Conservation (phyloP, 176 grass and related monocot genomes). For the Carex scoparia region DNA sequence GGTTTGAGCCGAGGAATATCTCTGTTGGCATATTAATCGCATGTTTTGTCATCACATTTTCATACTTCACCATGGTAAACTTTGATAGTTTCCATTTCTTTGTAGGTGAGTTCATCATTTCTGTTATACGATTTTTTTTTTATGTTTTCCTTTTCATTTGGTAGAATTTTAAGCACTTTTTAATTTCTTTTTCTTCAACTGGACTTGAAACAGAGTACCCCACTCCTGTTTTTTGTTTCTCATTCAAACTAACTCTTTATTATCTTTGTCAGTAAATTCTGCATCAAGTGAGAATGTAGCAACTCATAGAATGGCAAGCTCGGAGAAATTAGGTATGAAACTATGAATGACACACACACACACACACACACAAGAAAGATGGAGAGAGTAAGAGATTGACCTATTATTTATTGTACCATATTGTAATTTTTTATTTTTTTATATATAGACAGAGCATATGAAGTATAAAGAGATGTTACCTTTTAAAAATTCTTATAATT, state of each 20-base stretch:
- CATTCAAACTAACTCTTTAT: not conserved
- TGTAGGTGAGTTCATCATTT: not conserved
- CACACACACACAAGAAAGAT: not conserved
- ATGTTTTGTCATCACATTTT: not conserved
- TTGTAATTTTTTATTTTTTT: too few species aligned
- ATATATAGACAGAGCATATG: too few species aligned
- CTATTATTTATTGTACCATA: too few species aligned
- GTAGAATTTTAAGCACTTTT: too few species aligned
- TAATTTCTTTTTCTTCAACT: not conserved
- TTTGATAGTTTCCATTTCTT: constrained; percentile 3
- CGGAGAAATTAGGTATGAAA: not conserved
- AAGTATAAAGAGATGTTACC: too few species aligned
- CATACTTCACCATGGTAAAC: not conserved
- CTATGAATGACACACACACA: not conserved
- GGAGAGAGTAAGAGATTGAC: too few species aligned
- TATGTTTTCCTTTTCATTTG: too few species aligned
- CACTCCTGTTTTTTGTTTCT: not conserved
- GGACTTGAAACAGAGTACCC: constrained; percentile 7
- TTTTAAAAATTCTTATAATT: not conserved
- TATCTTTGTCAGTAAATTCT: constrained; percentile 11
- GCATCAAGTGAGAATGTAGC: not conserved
- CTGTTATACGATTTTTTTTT: too few species aligned
- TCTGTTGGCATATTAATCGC: not conserved
- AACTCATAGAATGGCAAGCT: not conserved
- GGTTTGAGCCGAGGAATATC: not conserved